Evolutionary conservation across 2,329 filamentous ascomycete species (phyloP).

Genomic region (Fusarium metavorans): DNA sequence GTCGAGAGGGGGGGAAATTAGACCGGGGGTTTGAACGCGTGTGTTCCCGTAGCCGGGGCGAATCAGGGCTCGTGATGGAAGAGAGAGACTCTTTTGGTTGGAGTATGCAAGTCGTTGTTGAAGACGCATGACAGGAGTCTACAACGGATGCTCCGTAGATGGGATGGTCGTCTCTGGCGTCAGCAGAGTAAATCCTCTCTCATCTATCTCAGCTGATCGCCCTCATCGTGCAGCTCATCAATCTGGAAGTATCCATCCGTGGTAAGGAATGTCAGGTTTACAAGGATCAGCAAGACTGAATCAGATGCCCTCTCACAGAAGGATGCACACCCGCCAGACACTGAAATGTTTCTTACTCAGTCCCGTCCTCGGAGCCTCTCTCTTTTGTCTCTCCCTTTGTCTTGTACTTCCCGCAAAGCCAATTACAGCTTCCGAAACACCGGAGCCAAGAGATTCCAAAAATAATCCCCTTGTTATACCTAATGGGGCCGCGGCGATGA

Average conservation of each 20-base stretch:
- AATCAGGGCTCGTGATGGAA: conserved; percentile 25
- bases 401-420: not conserved
- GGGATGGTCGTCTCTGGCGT: not conserved
- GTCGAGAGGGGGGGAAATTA: conserved; percentile 34
- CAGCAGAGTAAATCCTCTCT: not conserved
- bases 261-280: conserved; percentile 4
- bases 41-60: conserved; percentile 20
- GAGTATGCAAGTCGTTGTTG: not conserved
- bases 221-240: conserved; percentile 2
- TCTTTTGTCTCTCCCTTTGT: conserved; percentile 2
- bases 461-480: conserved; percentile 19
- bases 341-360: conserved; percentile 7
- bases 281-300: conserved; percentile 19
- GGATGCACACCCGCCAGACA: not conserved
- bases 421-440: conserved; percentile 11
- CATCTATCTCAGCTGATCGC: not conserved
- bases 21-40: conserved; percentile 15
- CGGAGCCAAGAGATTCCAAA: conserved; percentile 30
- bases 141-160: not conserved
- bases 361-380: conserved; percentile 4
- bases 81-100: conserved; percentile 13
- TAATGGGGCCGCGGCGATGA: not conserved
- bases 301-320: not conserved
- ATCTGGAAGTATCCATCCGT: not conserved
- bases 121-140: conserved; percentile 19